Base-by-base conservation (phyloP, 768 basidiomycete species). In the Gautieria morchelliformis region DNA sequence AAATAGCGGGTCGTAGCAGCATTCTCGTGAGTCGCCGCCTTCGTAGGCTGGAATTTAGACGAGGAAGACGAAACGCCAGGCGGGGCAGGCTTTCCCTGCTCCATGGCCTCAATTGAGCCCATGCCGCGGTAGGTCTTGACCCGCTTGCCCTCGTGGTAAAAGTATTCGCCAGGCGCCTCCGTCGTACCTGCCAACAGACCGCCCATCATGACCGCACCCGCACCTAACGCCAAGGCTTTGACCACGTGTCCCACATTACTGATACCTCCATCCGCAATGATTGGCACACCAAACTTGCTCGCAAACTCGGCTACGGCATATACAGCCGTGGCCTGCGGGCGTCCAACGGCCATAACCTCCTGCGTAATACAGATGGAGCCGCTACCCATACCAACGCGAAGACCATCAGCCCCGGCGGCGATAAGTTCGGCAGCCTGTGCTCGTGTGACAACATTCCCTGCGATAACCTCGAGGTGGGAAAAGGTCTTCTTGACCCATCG, bases 331-430 rank as follows among this genome's bases (percentile, higher is more conserved):
- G 94, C 96, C 70, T 99, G 96, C 1, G 95, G 96, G 15, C 96
- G 83, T 14, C 96, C 96, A 52, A 98, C 95, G 10, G 96, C 96
- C 90, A 97, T 98, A 65, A 99, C 88, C 68, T 98, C 96, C 72
- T 99, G 96, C 6, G 96, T 99, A 73, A 99, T 99, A 69, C 96
- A 99, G 67, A 99, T 99, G 5, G 92, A 95, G 9, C 96, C 96
- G 8, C 87, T 90, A 39, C 96, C 96, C 96, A 99, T 99, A 42
- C 96, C 96, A 39, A 99, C 79, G 22, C 93, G 87, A 11, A 98
- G 79, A n/a, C 79, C 95, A 64, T 99, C 96, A 3, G 94, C 96
- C 44, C 96, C 96, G 2, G 93, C 94, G 9, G 79, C 84, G 63
- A 99, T 97, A 59, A 99, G 83, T 22, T 77, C 82, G 15, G 96